Percentiles rank a stretch among this genome's conserved stretches.
These are phyloP conservation scores for Gracilaria domingensis DNA, from an alignment of 23 red algal species.

Conservation along the genomic window DNA sequence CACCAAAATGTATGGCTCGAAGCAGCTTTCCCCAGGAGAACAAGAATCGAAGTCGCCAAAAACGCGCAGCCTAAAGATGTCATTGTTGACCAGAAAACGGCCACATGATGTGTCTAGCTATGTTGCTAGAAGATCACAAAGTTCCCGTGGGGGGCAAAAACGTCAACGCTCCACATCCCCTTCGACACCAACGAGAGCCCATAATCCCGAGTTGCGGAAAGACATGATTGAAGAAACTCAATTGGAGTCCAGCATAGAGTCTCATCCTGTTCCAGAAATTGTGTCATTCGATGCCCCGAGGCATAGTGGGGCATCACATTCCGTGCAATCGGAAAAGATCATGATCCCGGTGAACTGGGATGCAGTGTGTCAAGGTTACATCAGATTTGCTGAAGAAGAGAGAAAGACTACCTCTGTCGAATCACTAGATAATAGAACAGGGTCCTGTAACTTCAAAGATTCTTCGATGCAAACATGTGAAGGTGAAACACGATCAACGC, in stretches of 20 bases:
- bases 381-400: not conserved
- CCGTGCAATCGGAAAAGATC: not conserved
- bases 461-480: constrained; percentile 17
- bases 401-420: not conserved
- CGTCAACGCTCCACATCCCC: not conserved
- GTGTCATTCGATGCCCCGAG: constrained; percentile 6
- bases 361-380: not conserved
- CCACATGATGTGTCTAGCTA: not conserved
- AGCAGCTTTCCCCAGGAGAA: not conserved
- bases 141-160: not conserved
- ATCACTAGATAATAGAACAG: not conserved
- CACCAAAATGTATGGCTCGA: not conserved
- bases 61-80: not conserved
- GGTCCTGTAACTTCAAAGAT: not conserved
- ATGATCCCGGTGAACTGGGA: constrained; percentile 17
- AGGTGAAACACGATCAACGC: not conserved
- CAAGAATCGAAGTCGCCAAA: not conserved
- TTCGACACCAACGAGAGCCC: not conserved
- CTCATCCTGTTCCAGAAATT: not conserved
- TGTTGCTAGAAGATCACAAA: constrained; percentile 5
- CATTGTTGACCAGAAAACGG: not conserved
- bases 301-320: not conserved
- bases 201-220: not conserved
- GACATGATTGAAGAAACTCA: not conserved
- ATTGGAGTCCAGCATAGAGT: not conserved